phyloP scores from a whole-genome alignment of 352 stramenopile species.

The Phytophthora colocasiae region DNA sequence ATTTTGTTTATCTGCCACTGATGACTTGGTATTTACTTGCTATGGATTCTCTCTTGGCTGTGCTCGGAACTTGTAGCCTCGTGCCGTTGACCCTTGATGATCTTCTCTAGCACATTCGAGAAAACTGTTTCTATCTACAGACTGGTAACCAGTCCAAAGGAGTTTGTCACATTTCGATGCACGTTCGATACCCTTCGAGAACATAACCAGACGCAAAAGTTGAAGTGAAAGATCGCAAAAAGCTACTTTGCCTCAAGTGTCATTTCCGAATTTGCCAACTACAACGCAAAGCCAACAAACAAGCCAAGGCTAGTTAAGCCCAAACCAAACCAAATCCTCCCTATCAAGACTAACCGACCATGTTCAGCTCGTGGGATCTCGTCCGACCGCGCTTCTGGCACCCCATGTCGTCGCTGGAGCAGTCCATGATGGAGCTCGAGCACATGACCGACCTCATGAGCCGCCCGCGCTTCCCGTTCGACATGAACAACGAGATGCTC shows the following conservation, averaged over 20 bases:
- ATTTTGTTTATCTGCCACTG: too few species aligned
- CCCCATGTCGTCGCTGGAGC: constrained; percentile 63
- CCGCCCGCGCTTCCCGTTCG: constrained; percentile 24
- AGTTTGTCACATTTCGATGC: not conserved
- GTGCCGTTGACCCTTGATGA: too few species aligned
- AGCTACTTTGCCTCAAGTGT: not conserved
- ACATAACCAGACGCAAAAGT: not conserved
- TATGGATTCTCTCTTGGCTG: too few species aligned
- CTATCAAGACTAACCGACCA: constrained; percentile 18
- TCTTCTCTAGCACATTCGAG: too few species aligned
- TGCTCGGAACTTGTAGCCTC: too few species aligned
- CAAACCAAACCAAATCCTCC: too few species aligned
- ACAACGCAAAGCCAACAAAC: constrained; percentile 14
- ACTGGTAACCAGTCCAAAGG: too few species aligned
- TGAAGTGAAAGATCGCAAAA: too few species aligned
- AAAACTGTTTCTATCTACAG: too few species aligned
- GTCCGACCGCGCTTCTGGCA: constrained; percentile 62
- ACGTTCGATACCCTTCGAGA: constrained; percentile 4
- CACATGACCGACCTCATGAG: constrained; percentile 44
- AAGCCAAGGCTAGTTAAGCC: not conserved
- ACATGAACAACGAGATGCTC: constrained; percentile 9
- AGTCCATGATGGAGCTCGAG: constrained; percentile 60
- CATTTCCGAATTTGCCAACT: constrained; percentile 17
- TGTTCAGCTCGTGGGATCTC: constrained; percentile 66
- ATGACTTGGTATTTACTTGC: too few species aligned